Base-by-base conservation (phyloP, 345 rosid species). In the Balakata baccata region DNA sequence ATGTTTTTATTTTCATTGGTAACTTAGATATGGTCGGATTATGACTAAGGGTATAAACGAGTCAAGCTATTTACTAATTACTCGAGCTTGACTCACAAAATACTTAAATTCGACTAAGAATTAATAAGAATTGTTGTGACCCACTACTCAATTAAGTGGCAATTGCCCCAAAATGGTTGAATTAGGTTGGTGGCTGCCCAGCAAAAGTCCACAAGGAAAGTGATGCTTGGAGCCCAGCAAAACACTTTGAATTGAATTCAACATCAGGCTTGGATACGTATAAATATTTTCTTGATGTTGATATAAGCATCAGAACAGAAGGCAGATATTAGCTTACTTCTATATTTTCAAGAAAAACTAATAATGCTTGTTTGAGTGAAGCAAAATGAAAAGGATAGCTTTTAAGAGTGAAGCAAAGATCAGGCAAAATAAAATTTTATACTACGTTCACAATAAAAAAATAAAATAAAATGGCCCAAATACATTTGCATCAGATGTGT, bases 261-360 rank as follows among this genome's bases (percentile, higher is more conserved):
- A 59, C 11, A 25, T 59, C 64, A 59, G 38, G 34, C 34, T 29
- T 29, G 34, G 34, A 29, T 29, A 29, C 34, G 2, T 29, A 29
- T 29, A 29, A 1, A 29, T 29, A 29, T 29, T 29, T 29, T 16
- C 3, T 22, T 49, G 25, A 37, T 34, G 45, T 16, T 37, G 65
- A 34, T 61, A 12, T 17, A 43, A 43, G 73, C 63, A 56, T 70
- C 53, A 11, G 63, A 70, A 70, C 56, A 56, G 56, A 57, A 38
- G 29, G 6, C n/a, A 64, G 34, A 29, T 29, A 29, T 7, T 8
- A 17, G 17, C 49, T 18, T 39, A 38, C 49, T 49, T 63, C 39
- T 13, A 50, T 50, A 54, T 25, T 18, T 4, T 18, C 23, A 47
- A n/a, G 23, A n/a, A 43, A 65, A 64, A 23, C 4, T 7, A 13